Evolutionary conservation across 2,329 filamentous ascomycete species (phyloP).

Genomic region (Ramichloridium luteum): DNA sequence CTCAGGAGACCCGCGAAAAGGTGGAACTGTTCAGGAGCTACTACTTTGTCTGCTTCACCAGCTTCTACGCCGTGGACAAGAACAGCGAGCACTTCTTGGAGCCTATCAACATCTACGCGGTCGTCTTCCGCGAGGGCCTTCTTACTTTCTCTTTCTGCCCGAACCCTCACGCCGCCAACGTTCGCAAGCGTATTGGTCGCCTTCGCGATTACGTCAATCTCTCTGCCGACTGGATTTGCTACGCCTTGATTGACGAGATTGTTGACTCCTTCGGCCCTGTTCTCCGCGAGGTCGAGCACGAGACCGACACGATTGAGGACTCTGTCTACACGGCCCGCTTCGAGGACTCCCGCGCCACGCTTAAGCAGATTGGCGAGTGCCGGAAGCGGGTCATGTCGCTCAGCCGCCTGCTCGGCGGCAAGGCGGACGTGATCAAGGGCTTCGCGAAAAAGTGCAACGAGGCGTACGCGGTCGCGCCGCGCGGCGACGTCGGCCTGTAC

Average conservation of each 20-base stretch:
- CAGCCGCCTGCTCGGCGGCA: constrained; percentile 84
- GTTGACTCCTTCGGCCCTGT: constrained; percentile 89
- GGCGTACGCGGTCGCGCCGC: constrained; percentile 86
- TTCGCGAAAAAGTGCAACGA: constrained; percentile 99
- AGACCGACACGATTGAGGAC: constrained; percentile 89
- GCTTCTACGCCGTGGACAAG: constrained; percentile 74
- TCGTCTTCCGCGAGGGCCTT: constrained; percentile 91
- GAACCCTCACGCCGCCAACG: constrained; percentile 76
- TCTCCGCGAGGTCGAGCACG: constrained; percentile 73
- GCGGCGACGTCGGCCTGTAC: constrained; percentile 93
- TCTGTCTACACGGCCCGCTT: constrained; percentile 84
- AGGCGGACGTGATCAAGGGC: constrained; percentile 94
- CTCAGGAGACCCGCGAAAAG: constrained; percentile 92
- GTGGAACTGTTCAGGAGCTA: constrained; percentile 96
- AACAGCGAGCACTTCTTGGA: constrained; percentile 74
- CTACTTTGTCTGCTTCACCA: constrained; percentile 96
- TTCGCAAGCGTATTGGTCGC: constrained; percentile 80
- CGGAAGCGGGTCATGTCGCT: constrained; percentile 92
- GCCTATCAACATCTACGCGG: constrained; percentile 90
- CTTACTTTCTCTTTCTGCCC: constrained; percentile 87
- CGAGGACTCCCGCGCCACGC: constrained; percentile 77
- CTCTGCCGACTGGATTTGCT: constrained; percentile 97
- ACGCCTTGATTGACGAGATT: constrained; percentile 95
- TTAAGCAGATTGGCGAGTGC: constrained; percentile 77
- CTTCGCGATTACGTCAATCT: constrained; percentile 90